phyloP scores from a whole-genome alignment of 352 stramenopile genomes.

The Aphanomyces cochlioides region DNA sequence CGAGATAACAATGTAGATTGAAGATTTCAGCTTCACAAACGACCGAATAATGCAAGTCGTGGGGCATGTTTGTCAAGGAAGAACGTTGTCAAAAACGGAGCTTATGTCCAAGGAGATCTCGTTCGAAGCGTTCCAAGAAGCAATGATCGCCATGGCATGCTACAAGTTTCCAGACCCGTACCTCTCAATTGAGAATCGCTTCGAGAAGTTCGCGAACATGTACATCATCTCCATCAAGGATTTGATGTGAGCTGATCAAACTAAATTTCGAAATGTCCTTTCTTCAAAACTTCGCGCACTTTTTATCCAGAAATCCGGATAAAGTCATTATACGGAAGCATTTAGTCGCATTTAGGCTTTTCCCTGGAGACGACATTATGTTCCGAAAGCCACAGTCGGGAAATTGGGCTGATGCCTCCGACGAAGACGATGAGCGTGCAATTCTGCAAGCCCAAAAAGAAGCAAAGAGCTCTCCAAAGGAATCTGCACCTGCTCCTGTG shows the following conservation, averaged over 20 bases:
- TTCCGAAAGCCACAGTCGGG: constrained; percentile 62
- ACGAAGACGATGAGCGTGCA: constrained; percentile 54
- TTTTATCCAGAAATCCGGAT: neutral
- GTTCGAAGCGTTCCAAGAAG: constrained; percentile 67
- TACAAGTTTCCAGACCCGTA: constrained; percentile 78
- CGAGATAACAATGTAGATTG: constrained; percentile 13
- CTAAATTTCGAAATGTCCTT: too few relatives aligned
- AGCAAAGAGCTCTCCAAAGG: constrained; percentile 17
- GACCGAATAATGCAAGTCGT: constrained; percentile 27
- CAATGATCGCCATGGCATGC: constrained; percentile 62
- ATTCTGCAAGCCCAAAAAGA: constrained; percentile 13
- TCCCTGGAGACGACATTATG: constrained; percentile 38
- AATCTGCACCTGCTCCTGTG: neutral
- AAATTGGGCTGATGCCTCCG: constrained; percentile 59
- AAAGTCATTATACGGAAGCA: neutral
- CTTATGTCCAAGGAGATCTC: constrained; percentile 46
- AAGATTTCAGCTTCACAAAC: constrained; percentile 22
- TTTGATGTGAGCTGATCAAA: too few relatives aligned
- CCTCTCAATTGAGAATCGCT: constrained; percentile 65
- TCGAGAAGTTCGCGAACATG: constrained; percentile 72
- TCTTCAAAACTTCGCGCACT: neutral
- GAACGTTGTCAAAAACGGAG: constrained; percentile 26
- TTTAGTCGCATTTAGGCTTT: constrained; percentile 12
- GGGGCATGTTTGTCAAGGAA: constrained; percentile 14
- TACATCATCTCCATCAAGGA: constrained; percentile 38